Evolutionary conservation across 208 protist species (phyloP), one percentile per base, ranked within the genome.

Genomic region (Trypanosoma cruzi): DNA sequence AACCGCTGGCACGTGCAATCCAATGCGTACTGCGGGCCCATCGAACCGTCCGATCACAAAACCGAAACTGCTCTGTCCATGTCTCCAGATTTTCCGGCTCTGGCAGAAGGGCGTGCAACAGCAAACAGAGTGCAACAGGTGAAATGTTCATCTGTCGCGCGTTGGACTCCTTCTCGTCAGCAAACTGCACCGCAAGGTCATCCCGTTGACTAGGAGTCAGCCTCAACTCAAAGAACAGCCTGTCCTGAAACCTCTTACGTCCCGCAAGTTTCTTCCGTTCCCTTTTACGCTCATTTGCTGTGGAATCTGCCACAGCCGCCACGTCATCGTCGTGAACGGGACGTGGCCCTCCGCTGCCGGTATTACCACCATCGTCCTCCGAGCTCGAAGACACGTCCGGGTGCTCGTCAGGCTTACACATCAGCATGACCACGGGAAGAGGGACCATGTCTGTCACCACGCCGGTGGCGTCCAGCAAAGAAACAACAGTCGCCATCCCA

Each of bases 391-490:
- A 89, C 63, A 62, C 81, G 32, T 81, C 66, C 18, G 59, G 55
- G 11, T 71, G 24, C 24, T 66, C 65, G 54, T 71, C 62, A 18
- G 53, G 56, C 55, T 80, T 79, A 20, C 94, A 70, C 71, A 93
- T 68, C n/a, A 96, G 71, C 32, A 96, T 68, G 31, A 75, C 77
- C 36, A 81, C 65, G 5, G 92, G 92, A 24, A 96, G 65, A 3
- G 85, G 82, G 73, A 95, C 92, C 92, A 94, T 96, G 75, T 96
- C 92, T 8, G 92, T 95, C 52, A 96, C 86, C 55, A 96, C 88
- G 46, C 92, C 92, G 0, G 69, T 80, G 56, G 88, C 80, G 64
- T 96, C 89, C 24, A 96, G 75, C 69, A 95, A 80, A 40, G 92
- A 87, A 2, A 96, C 74, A 48, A 96, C 92, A 29, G 88, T 92